Base-by-base conservation (phyloP, 768 basidiomycete species). In the Ramaria rubella region DNA sequence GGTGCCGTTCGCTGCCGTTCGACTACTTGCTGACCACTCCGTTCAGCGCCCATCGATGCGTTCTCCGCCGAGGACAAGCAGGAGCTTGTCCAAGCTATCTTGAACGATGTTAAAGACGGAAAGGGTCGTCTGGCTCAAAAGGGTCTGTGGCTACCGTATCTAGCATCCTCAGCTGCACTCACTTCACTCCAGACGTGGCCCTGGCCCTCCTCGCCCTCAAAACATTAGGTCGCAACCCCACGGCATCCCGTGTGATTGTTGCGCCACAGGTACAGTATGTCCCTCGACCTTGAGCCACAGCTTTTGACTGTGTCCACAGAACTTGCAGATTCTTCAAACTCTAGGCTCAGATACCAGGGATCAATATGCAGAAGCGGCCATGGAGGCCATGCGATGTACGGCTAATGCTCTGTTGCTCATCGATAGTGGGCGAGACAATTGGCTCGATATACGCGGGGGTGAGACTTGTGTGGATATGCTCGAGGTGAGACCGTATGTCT, bases 321-420 rank as follows among this genome's bases (percentile, higher is more conserved):
- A 85, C 65, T 71, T 92, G 23, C 75, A 77, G 2, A 69, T 74
- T 19, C 72, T 92, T 21, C 73, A 89, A 30, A 66, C 67, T 6
- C 61, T 86, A 6, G 75, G 81, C 8, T 66, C 71, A 5, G 67
- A 75, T 5, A 77, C 84, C 19, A 31, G 43, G 65, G 83, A 82
- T 57, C 78, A 82, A 53, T 77, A 81, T 38, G 65, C 67, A 2
- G 83, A 84, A 12, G 84, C 83, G 2, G 73, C 79, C 3, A 80
- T 77, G 43, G 87, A 90, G 70, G 86, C 87, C 1, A 73, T 91
- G 44, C 77, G 86, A 54, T 88, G 81, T 52, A 75, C 91, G 24
- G 91, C 92, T 7, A 94, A 94, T 66, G 80, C 87, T 0, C 69
- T 93, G 3, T 77, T 92, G 19, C 77, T 91, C 56, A 72, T 85